Conservation (phyloP, 2,329 filamentous ascomycete genomes). For the Penicillium hesseltinei region DNA sequence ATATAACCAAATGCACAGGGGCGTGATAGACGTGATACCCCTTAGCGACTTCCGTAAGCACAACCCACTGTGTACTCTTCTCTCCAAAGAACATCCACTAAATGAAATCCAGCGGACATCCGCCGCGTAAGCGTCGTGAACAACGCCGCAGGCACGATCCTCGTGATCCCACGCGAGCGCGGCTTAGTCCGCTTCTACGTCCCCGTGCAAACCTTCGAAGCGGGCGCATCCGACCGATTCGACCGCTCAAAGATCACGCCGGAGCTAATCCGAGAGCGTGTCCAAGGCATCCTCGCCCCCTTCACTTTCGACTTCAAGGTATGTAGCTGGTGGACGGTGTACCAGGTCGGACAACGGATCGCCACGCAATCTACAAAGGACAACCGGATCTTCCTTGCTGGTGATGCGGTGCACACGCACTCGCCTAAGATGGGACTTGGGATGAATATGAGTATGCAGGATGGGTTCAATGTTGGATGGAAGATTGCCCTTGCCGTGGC, state of each 20-base stretch:
- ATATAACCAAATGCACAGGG: slow-evolving; percentile 26
- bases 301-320: slow-evolving; percentile 22
- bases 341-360: slow-evolving; percentile 24
- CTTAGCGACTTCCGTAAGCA: slow-evolving; percentile 43
- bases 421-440: slow-evolving; percentile 25
- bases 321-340: slow-evolving; percentile 25
- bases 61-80: no score
- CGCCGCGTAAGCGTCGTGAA: slow-evolving; percentile 56
- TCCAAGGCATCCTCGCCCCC: slow-evolving; percentile 19
- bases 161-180: slow-evolving; percentile 23
- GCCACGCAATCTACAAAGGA: slow-evolving; percentile 17
- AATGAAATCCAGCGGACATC: slow-evolving; percentile 47
- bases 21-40: slow-evolving; percentile 52
- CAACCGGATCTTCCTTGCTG: slow-evolving; percentile 20
- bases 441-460: slow-evolving; percentile 50
- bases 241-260: slow-evolving; percentile 21
- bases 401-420: slow-evolving; percentile 26
- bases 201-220: slow-evolving; percentile 20
- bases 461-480: slow-evolving; percentile 56
- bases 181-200: slow-evolving; percentile 24
- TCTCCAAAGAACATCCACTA: neutral
- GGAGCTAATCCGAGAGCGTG: slow-evolving; percentile 16
- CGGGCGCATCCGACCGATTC: slow-evolving; percentile 8
- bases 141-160: slow-evolving; percentile 50
- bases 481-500: slow-evolving; percentile 53